Percentiles rank a stretch among this genome's conserved stretches.
These are phyloP conservation scores for Penicillium sp. DNA, from an alignment of 2,329 filamentous ascomycete species.

Conservation along the genomic window DNA sequence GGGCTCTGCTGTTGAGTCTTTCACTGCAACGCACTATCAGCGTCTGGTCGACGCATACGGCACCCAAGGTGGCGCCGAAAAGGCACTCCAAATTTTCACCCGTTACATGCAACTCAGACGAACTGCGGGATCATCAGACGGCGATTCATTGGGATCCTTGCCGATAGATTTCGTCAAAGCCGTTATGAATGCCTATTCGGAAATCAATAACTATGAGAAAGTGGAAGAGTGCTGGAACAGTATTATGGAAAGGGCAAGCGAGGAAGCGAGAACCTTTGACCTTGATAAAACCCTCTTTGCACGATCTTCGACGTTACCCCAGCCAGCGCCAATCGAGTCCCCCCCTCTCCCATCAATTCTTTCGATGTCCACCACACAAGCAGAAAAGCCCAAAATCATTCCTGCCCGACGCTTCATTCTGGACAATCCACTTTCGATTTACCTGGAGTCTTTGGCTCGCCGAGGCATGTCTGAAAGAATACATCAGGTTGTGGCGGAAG, in stretches of 20 bases:
- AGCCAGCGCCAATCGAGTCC: neutral
- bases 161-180: slow-evolving; percentile 59
- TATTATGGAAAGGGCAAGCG: slow-evolving; percentile 53
- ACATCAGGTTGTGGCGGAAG: slow-evolving; percentile 50
- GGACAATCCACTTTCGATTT: slow-evolving; percentile 47
- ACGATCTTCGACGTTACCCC: neutral
- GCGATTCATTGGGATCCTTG: slow-evolving; percentile 30
- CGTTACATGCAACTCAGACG: slow-evolving; percentile 42
- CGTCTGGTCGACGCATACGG: slow-evolving; percentile 57
- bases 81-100: slow-evolving; percentile 55
- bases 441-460: slow-evolving; percentile 50
- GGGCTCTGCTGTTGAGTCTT: slow-evolving; percentile 39
- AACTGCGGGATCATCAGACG: slow-evolving; percentile 5
- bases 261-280: slow-evolving; percentile 38
- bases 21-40: slow-evolving; percentile 53
- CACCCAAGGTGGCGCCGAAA: slow-evolving; percentile 42
- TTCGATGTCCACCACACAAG: neutral
- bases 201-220: slow-evolving; percentile 55
- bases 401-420: slow-evolving; percentile 49
- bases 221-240: slow-evolving; percentile 67
- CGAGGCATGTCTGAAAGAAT: slow-evolving; percentile 56
- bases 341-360: neutral
- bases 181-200: slow-evolving; percentile 65
- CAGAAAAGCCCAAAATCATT: slow-evolving; percentile 23
- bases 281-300: slow-evolving; percentile 17